Conservation (phyloP, 78 protist genomes). For the Monocercomonoides exilis region DNA sequence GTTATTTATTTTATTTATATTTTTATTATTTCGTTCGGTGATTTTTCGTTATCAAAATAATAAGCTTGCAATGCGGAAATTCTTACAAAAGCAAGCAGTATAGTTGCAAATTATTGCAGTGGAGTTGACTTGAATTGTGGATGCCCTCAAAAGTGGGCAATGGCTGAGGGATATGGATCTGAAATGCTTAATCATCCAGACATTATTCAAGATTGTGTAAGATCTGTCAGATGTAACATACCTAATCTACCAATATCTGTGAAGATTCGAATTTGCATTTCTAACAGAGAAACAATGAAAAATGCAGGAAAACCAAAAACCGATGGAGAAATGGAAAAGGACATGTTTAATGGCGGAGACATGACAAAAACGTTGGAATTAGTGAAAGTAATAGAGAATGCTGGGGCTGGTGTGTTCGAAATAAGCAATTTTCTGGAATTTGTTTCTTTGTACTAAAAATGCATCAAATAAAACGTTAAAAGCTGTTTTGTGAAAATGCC, state of each 20-base stretch:
- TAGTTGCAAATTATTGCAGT: neutral
- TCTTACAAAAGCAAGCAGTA: too few species aligned
- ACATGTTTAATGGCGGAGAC: neutral
- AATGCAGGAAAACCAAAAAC: too few species aligned
- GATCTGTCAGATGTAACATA: neutral
- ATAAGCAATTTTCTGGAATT: neutral
- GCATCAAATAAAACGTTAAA: neutral
- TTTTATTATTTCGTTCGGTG: too few species aligned
- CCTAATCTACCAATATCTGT: slow-evolving; percentile 1
- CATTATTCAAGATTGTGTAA: neutral
- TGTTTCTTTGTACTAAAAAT: neutral
- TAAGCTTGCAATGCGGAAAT: too few species aligned
- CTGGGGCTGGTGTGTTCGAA: neutral
- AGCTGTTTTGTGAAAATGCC: neutral
- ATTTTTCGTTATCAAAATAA: too few species aligned
- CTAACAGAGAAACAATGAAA: neutral
- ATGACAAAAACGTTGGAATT: neutral
- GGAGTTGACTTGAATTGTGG: slow-evolving; percentile 15
- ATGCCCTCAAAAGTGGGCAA: slow-evolving; percentile 8
- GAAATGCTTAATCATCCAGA: neutral
- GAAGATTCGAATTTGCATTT: neutral
- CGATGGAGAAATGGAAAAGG: neutral
- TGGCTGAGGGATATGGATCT: neutral
- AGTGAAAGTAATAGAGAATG: neutral
- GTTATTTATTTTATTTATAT: too few species aligned